Conservation (phyloP, 2,329 filamentous ascomycete species). For the Sordariomycetes sp. region DNA sequence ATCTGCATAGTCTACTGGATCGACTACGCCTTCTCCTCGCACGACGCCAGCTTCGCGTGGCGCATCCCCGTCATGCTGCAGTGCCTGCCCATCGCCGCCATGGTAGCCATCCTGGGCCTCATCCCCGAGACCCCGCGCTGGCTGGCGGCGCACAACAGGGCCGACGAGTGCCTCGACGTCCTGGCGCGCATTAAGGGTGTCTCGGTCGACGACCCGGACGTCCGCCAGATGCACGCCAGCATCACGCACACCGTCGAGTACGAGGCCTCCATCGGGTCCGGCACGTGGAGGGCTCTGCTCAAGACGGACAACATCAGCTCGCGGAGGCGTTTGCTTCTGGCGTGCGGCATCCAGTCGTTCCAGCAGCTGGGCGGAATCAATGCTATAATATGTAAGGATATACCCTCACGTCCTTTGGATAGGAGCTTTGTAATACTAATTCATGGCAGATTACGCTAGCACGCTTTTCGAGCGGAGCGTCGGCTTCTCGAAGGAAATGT, state of each 20-base stretch:
- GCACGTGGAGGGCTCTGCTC: slow-evolving; percentile 18
- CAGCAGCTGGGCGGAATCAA: slow-evolving; percentile 40
- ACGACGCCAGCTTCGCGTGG: slow-evolving; percentile 22
- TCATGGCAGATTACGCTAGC: slow-evolving; percentile 25
- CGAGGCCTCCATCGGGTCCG: slow-evolving; percentile 19
- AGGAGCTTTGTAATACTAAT: not conserved
- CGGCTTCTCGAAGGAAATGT: slow-evolving; percentile 27
- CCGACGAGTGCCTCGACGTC: slow-evolving; percentile 23
- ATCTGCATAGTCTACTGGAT: slow-evolving; percentile 35
- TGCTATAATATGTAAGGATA: slow-evolving; percentile 27
- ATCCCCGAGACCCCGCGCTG: slow-evolving; percentile 32
- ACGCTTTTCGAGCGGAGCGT: slow-evolving; percentile 35
- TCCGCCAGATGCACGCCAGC: slow-evolving; percentile 14
- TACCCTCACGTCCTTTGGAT: not conserved
- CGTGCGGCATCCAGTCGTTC: slow-evolving; percentile 17
- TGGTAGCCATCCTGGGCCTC: slow-evolving; percentile 23
- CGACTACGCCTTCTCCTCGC: slow-evolving; percentile 27
- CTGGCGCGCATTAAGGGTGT: slow-evolving; percentile 23
- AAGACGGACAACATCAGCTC: slow-evolving; percentile 20
- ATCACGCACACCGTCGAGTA: slow-evolving; percentile 20
- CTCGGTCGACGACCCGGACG: slow-evolving; percentile 11
- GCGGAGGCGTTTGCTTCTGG: slow-evolving; percentile 17
- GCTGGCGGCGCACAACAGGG: slow-evolving; percentile 24
- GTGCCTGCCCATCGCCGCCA: slow-evolving; percentile 25
- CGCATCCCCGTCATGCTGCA: slow-evolving; percentile 29